Conservation (phyloP, 331 rosid species). For the Quercus lobata region DNA sequence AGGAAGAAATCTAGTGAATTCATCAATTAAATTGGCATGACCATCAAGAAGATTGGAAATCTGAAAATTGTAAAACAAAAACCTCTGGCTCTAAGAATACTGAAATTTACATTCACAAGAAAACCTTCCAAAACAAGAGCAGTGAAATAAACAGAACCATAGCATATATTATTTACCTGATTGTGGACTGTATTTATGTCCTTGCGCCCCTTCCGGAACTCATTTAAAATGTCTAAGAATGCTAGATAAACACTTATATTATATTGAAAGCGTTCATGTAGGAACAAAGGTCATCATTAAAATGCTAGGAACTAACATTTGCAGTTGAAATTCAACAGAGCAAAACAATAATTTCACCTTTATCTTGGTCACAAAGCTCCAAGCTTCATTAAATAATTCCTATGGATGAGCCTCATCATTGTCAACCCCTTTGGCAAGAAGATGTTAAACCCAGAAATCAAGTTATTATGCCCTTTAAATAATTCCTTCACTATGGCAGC, state of each 20-base stretch:
- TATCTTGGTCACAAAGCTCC: slow-evolving; percentile 93
- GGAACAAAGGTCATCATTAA: slow-evolving; percentile 17
- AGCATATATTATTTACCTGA: slow-evolving; percentile 48
- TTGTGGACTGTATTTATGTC: slow-evolving; percentile 77
- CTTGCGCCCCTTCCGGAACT: slow-evolving; percentile 97
- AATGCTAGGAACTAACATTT: neutral
- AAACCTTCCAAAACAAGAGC: neutral
- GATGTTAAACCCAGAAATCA: slow-evolving; percentile 92
- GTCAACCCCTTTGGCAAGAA: slow-evolving; percentile 93
- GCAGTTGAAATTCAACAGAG: neutral
- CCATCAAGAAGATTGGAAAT: slow-evolving; percentile 71
- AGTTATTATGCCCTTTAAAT: slow-evolving; percentile 85
- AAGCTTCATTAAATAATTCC: slow-evolving; percentile 76
- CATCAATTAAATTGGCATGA: slow-evolving; percentile 77
- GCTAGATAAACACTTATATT: slow-evolving; percentile 84
- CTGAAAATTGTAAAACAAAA: slow-evolving; percentile 30
- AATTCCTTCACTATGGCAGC: slow-evolving; percentile 85
- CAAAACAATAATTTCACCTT: slow-evolving; percentile 49
- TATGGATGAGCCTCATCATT: slow-evolving; percentile 74
- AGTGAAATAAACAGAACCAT: neutral
- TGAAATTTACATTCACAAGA: neutral
- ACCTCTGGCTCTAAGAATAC: neutral
- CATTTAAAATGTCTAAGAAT: slow-evolving; percentile 88
- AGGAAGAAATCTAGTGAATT: slow-evolving; percentile 77
- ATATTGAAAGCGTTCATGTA: slow-evolving; percentile 80